These are phyloP conservation scores for Komagataella populi DNA, from an alignment of 805 yeast genomes.

Conservation along the genomic window DNA sequence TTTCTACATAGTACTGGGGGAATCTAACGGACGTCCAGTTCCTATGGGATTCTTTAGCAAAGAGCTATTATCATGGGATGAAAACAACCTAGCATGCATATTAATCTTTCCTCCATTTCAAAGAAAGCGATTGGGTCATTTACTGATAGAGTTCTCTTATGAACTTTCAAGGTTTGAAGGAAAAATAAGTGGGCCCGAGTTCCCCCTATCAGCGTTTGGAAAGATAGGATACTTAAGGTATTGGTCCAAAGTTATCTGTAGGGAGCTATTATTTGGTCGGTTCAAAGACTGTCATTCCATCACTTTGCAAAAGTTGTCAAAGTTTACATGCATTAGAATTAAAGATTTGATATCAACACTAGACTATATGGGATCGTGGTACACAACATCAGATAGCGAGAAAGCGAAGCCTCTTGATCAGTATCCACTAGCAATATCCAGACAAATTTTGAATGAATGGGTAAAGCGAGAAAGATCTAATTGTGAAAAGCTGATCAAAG, in stretches of 20 bases:
- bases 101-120: constrained; percentile 90
- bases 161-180: constrained; percentile 55
- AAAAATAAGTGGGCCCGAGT: constrained; percentile 75
- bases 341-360: constrained; percentile 50
- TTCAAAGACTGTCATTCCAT: constrained; percentile 17
- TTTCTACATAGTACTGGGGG: constrained; percentile 61
- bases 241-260: constrained; percentile 52
- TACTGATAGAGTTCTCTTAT: constrained; percentile 76
- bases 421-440: constrained; percentile 6
- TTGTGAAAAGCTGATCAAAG: constrained; percentile 7
- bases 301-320: constrained; percentile 35
- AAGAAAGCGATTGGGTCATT: constrained; percentile 59
- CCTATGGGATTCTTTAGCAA: constrained; percentile 92
- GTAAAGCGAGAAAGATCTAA: constrained; percentile 10
- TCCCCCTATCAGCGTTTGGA: constrained; percentile 81
- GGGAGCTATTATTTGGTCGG: constrained; percentile 27
- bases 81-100: constrained; percentile 83
- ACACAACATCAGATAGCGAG: constrained; percentile 9
- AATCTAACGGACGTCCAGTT: constrained; percentile 19
- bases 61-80: constrained; percentile 67
- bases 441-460: constrained; percentile 13
- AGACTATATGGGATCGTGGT: constrained; percentile 36
- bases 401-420: constrained; percentile 15
- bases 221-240: constrained; percentile 53
- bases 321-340: constrained; percentile 46